Evolutionary conservation across 2,329 filamentous ascomycete species (phyloP).

Genomic region (Hysterium pulicare): DNA sequence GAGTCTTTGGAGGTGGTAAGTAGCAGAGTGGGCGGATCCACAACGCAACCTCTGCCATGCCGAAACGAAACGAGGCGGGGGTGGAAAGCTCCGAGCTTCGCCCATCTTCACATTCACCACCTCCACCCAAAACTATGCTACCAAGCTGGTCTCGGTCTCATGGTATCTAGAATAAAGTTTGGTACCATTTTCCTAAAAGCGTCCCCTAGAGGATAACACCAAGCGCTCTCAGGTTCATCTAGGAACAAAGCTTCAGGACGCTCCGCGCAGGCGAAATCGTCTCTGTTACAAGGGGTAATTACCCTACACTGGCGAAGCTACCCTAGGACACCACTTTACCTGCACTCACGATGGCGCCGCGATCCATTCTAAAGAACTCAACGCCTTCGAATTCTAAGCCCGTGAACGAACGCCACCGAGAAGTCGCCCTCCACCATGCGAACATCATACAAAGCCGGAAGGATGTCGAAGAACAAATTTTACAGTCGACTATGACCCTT

Average conservation of each 20-base stretch:
- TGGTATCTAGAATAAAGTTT: no score
- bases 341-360: slow-evolving; percentile 34
- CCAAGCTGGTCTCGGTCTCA: no score
- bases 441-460: slow-evolving; percentile 78
- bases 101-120: no score
- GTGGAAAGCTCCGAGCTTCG: no score
- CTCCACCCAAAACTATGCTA: no score
- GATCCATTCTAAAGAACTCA: slow-evolving; percentile 46
- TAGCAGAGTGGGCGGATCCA: no score
- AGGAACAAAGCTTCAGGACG: background rate
- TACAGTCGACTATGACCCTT: slow-evolving; percentile 68
- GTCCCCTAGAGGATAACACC: no score
- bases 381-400: slow-evolving; percentile 21
- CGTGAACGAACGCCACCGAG: slow-evolving; percentile 44
- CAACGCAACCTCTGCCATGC: no score
- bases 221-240: background rate
- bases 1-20: no score
- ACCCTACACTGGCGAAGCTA: background rate
- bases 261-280: background rate
- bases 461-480: slow-evolving; percentile 69
- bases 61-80: no score
- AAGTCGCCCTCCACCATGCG: slow-evolving; percentile 78
- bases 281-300: background rate
- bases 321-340: slow-evolving; percentile 1
- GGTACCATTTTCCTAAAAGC: no score